These are phyloP conservation scores for Prunus davidiana DNA, from an alignment of 306 rosid genomes.

Conservation along the genomic window DNA sequence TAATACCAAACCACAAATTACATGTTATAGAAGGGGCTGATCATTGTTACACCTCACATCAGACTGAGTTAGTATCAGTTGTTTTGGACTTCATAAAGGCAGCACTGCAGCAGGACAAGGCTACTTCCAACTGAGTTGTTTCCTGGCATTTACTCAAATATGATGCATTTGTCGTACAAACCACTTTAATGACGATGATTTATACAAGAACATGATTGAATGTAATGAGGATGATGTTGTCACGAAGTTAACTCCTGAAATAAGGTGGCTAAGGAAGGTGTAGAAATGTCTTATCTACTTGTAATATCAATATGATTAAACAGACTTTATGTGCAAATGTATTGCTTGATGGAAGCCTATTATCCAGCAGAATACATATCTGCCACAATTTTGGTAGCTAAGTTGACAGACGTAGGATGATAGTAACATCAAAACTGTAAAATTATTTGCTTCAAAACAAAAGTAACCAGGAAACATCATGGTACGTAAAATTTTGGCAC, in stretches of 20 bases:
- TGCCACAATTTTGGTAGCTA: too few species aligned
- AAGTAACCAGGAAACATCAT: neutral
- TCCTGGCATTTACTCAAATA: too few species aligned
- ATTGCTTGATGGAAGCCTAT: too few species aligned
- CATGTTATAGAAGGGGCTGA: slow-evolving; percentile 61
- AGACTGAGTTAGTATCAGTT: slow-evolving; percentile 43
- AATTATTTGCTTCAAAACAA: neutral
- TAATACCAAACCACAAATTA: slow-evolving; percentile 69
- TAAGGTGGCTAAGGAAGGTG: too few species aligned
- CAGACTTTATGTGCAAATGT: too few species aligned
- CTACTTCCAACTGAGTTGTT: slow-evolving; percentile 17
- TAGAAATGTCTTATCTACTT: too few species aligned
- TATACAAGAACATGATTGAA: too few species aligned
- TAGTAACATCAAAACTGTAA: neutral
- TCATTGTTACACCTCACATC: slow-evolving; percentile 52
- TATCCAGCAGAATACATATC: neutral
- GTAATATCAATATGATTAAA: too few species aligned
- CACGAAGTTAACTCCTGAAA: too few species aligned
- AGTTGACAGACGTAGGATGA: neutral
- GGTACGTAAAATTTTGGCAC: neutral
- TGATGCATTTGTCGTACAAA: too few species aligned
- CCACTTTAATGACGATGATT: neutral
- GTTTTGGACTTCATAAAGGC: slow-evolving; percentile 48
- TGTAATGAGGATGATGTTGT: neutral
- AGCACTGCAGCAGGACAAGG: slow-evolving; percentile 35